Conservation (phyloP, 176 grass and related monocot species). For the Phyllostachys edulis region DNA sequence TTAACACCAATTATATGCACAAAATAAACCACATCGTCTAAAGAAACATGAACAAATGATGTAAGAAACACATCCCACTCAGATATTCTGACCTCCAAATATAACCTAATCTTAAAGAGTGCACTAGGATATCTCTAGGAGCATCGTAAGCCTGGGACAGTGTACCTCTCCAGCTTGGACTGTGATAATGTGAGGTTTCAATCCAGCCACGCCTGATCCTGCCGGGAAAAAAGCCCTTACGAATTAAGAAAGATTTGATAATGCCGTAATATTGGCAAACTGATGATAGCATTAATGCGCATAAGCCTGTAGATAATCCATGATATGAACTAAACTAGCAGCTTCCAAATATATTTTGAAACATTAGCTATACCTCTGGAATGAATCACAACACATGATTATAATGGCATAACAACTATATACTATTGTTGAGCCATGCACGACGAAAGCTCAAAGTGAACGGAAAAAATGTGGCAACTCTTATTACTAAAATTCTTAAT, state of each 20-base stretch:
- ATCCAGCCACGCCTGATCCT: constrained; percentile 53
- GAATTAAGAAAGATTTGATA: neutral
- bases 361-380: neutral
- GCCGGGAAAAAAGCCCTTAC: neutral
- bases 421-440: neutral
- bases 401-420: neutral
- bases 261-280: neutral
- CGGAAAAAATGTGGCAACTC: neutral
- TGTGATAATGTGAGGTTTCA: constrained; percentile 64
- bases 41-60: neutral
- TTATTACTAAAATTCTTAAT: neutral
- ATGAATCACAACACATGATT: neutral
- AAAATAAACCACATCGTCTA: neutral
- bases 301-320: constrained; percentile 8
- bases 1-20: neutral
- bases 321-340: neutral
- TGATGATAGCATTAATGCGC: neutral
- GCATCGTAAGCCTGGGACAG: neutral
- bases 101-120: neutral
- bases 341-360: neutral
- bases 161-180: constrained; percentile 86
- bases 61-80: neutral
- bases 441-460: constrained; percentile 3
- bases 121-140: neutral
- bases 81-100: constrained; percentile 17